Conservation (phyloP, 441 rosid species). For the Erodium texanum region DNA sequence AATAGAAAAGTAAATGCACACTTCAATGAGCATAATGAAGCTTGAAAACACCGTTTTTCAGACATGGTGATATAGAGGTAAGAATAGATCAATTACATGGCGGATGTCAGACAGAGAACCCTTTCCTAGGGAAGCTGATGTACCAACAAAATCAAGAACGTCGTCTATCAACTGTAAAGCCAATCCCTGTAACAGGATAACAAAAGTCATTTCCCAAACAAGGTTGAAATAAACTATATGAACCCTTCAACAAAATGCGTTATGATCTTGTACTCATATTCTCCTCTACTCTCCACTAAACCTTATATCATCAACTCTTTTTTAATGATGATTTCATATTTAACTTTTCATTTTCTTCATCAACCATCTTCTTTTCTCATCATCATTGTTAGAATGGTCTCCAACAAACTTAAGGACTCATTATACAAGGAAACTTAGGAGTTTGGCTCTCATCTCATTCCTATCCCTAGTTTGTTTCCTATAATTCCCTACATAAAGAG, state of each 20-base stretch:
- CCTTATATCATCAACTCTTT: neutral
- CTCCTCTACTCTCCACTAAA: neutral
- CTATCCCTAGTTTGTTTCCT: too few species aligned
- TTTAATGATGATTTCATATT: too few species aligned
- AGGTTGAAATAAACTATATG: neutral
- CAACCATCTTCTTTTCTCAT: too few species aligned
- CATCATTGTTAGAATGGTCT: too few species aligned
- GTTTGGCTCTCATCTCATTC: too few species aligned
- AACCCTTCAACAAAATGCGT: neutral
- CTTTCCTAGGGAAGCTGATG: constrained; percentile 87
- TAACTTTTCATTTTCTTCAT: too few species aligned
- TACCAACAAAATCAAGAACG: constrained; percentile 87
- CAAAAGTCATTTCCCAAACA: neutral
- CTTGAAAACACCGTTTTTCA: neutral
- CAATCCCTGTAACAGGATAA: constrained; percentile 51
- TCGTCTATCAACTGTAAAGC: constrained; percentile 95
- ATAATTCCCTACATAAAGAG: too few species aligned
- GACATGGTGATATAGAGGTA: constrained; percentile 1
- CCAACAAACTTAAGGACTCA: too few species aligned
- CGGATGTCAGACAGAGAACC: constrained; percentile 81
- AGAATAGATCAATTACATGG: constrained; percentile 47
- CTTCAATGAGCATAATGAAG: neutral
- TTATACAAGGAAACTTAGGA: too few species aligned
- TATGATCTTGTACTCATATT: neutral
- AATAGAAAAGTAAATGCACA: neutral